A percentile compares a stretch with the other conserved stretches of the same genome.
Conservation (phyloP, 2,329 filamentous ascomycete genomes). For the Tothia fuscella region DNA sequence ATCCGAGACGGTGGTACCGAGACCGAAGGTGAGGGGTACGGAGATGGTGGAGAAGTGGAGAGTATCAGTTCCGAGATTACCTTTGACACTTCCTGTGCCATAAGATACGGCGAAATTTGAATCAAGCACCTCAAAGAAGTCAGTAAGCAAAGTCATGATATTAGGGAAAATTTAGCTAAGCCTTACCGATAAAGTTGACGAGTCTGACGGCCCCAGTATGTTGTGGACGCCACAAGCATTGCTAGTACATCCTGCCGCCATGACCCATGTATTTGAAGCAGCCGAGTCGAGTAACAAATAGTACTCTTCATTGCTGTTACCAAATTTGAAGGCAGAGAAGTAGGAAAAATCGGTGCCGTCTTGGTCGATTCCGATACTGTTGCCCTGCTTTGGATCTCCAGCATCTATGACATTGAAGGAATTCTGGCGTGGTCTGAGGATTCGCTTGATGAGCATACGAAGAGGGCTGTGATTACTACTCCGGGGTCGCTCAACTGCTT, state of each 20-base stretch:
- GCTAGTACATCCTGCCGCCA: constrained; percentile 56
- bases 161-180: neutral
- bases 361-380: constrained; percentile 40
- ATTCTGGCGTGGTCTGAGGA: constrained; percentile 33
- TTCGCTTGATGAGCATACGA: constrained; percentile 9
- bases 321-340: constrained; percentile 39
- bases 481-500: neutral
- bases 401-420: constrained; percentile 32
- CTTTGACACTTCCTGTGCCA: constrained; percentile 63
- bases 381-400: constrained; percentile 27
- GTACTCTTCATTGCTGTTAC: constrained; percentile 37
- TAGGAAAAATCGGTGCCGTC: constrained; percentile 44
- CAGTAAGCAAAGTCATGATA: neutral
- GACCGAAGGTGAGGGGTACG: constrained; percentile 55
- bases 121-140: too few species aligned
- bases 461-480: neutral
- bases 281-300: constrained; percentile 44
- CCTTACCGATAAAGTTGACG: constrained; percentile 43
- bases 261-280: constrained; percentile 67
- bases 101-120: constrained; percentile 60
- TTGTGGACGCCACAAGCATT: constrained; percentile 57
- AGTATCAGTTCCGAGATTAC: constrained; percentile 52
- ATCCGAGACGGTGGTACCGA: constrained; percentile 57
- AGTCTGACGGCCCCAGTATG: constrained; percentile 55
- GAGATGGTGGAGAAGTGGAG: constrained; percentile 54